Base-by-base conservation (phyloP, 2,329 filamentous ascomycete genomes). In the Fusarium robinianum region DNA sequence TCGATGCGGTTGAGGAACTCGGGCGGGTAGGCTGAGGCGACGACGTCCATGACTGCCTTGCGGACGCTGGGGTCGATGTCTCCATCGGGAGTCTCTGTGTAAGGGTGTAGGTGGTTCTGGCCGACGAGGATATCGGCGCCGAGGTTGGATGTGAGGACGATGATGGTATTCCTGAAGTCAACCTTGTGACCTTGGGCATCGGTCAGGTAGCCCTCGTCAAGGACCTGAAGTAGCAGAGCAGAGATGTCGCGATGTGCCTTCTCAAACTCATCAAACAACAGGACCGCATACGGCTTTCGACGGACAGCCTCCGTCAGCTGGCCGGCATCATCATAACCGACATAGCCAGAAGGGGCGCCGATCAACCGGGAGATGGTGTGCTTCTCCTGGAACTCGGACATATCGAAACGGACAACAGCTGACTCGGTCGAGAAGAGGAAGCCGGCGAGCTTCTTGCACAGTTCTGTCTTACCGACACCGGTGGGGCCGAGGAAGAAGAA, bases 401-500 rank as follows among this genome's bases (percentile, higher is more conserved):
- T 97, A 68, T 97, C 94, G 68, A 97, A 97, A 22, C 94, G 81
- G 22, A 96, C 83, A 17, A 99, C 90, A 3, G 94, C 92, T 18
- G 84, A 83, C 60, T 96, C 89, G 2, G 90, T 96, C 1, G 88
- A 94, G 71, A 97, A 99, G 24, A 99, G 76, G 72, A 96, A 97
- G 45, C 80, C 81, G 2, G 94, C 94, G 59, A 99, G 85, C 66
- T 95, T 92, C 76, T 97, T 97, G 77, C 91, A 96, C 1, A 97
- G 81, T 65, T 97, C 91, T 3, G 94, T 99, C 74, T 97, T 99
- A 44, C 94, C 94, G 12, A 96, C 92, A 63, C 94, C 94, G 0
- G 94, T 97, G 5, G 94, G 94, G 0, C 94, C 94, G 4, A 97
- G 79, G 79, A 97, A 96, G 85, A 97, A 96, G 74, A 97, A 96